These are phyloP conservation scores for Acephala macrosclerotiorum DNA, from an alignment of 2,329 filamentous ascomycete species.

Conservation along the genomic window DNA sequence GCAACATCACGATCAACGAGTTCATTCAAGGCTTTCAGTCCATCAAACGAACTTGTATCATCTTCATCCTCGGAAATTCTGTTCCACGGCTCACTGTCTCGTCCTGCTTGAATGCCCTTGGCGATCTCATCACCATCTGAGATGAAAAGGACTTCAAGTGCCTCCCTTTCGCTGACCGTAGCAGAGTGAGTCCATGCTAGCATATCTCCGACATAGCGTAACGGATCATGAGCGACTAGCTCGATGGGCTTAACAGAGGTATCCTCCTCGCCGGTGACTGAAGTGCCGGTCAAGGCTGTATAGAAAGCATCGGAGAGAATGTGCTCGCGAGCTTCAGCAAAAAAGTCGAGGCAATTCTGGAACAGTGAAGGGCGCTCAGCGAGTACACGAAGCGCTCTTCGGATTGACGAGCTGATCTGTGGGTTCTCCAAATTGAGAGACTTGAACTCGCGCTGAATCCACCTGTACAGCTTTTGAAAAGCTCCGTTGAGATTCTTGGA, in stretches of 20 bases:
- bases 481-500: conserved; percentile 86
- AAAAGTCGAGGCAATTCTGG: conserved; percentile 91
- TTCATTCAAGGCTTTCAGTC: conserved; percentile 80
- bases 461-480: conserved; percentile 95
- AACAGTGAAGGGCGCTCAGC: conserved; percentile 91
- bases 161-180: conserved; percentile 91
- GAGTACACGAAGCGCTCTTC: conserved; percentile 83
- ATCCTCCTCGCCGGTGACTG: conserved; percentile 64
- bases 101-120: conserved; percentile 79
- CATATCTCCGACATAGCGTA: conserved; percentile 96
- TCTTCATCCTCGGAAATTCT: conserved; percentile 66
- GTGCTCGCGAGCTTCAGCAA: conserved; percentile 87
- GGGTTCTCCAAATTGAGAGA: conserved; percentile 92
- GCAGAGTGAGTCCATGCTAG: conserved; percentile 96
- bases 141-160: conserved; percentile 89
- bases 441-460: conserved; percentile 94
- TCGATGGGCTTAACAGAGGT: conserved; percentile 86
- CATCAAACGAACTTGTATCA: conserved; percentile 72
- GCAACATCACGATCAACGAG: conserved; percentile 87
- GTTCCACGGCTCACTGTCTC: conserved; percentile 86
- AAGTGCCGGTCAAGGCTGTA: conserved; percentile 79
- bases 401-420: conserved; percentile 85
- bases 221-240: conserved; percentile 86
- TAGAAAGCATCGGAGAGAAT: conserved; percentile 91
- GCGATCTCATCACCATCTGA: conserved; percentile 89